Percentiles rank a stretch among this genome's conserved stretches.
Conservation (phyloP, 202 grass and related monocot species). For the Musa balbisiana region DNA sequence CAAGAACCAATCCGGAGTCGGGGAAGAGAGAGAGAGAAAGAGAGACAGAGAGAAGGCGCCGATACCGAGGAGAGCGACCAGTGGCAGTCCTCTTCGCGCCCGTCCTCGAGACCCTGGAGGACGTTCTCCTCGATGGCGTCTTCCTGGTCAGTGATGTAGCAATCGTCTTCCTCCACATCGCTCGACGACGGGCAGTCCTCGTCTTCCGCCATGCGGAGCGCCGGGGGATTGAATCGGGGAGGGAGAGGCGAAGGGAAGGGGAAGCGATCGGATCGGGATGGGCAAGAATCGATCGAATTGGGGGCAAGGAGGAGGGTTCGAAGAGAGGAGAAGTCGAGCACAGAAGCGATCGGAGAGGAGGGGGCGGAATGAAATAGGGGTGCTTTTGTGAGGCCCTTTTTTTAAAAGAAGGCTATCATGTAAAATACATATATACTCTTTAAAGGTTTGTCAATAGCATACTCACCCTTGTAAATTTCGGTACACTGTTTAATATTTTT, state of each 20-base stretch:
- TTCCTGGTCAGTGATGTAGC: slow-evolving; percentile 22
- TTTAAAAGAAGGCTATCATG: too few species aligned
- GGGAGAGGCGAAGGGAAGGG: too few species aligned
- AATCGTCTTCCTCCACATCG: slow-evolving; percentile 12
- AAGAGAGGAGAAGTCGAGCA: neutral
- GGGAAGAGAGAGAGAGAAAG: neutral
- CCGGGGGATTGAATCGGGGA: neutral
- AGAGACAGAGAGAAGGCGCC: neutral
- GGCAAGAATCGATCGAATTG: neutral
- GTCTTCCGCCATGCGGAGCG: slow-evolving; percentile 5
- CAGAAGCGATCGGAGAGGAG: neutral
- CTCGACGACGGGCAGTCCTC: slow-evolving; percentile 14
- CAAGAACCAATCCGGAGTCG: neutral
- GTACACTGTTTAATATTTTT: too few species aligned
- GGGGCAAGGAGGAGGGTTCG: slow-evolving; percentile 2
- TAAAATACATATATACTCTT: too few species aligned
- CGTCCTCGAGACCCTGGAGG: slow-evolving; percentile 21
- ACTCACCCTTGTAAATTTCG: too few species aligned
- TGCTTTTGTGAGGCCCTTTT: too few species aligned
- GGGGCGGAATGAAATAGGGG: neutral
- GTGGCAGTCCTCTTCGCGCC: slow-evolving; percentile 23
- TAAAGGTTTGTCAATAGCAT: too few species aligned
- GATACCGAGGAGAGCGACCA: slow-evolving; percentile 27
- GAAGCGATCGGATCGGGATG: neutral
- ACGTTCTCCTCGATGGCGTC: slow-evolving; percentile 18